These are phyloP conservation scores for Globisporangium abappressorium DNA, from an alignment of 352 stramenopile genomes.

Conservation along the genomic window DNA sequence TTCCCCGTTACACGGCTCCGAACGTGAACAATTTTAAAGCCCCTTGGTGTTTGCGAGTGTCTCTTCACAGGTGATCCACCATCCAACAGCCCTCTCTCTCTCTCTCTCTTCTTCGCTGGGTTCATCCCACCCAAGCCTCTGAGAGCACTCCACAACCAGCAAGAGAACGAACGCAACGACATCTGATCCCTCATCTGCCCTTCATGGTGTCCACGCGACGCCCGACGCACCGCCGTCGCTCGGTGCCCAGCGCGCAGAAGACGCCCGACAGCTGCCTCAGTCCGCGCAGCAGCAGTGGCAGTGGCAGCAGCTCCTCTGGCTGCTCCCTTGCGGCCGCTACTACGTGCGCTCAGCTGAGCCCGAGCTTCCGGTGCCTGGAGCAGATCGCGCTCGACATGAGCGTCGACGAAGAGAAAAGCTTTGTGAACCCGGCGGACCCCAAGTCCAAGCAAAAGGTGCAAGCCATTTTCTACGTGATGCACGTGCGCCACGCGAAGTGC, in stretches of 20 bases:
- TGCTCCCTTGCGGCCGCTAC: neutral
- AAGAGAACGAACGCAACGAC: neutral
- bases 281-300: neutral
- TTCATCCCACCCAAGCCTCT: neutral
- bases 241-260: neutral
- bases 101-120: neutral
- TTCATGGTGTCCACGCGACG: neutral
- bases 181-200: neutral
- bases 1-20: too few relatives aligned
- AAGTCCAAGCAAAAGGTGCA: neutral
- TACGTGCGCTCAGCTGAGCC: slow-evolving; percentile 4
- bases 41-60: neutral
- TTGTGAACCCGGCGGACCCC: neutral
- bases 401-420: slow-evolving; percentile 15
- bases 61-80: neutral
- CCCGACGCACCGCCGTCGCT: neutral
- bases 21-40: neutral
- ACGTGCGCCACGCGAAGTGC: slow-evolving; percentile 10
- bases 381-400: slow-evolving; percentile 10
- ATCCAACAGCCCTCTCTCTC: neutral
- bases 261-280: slow-evolving; percentile 6
- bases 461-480: slow-evolving; percentile 13
- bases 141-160: neutral
- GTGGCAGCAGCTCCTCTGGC: neutral
- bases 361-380: slow-evolving; percentile 17